Evolutionary conservation across 2,329 filamentous ascomycete species (phyloP).

Genomic region (Venturia carpophila): DNA sequence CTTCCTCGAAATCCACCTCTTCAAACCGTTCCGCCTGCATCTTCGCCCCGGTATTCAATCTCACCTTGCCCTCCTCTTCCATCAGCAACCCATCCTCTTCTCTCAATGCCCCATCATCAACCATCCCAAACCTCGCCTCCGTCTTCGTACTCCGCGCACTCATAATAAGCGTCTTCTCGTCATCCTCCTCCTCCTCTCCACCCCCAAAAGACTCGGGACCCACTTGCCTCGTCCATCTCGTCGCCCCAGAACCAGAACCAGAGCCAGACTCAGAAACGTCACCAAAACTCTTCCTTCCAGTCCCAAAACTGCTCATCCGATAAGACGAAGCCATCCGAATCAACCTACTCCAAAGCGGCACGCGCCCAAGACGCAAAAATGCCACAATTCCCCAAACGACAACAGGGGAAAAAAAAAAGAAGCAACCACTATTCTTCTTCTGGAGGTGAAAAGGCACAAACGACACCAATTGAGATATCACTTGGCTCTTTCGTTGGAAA

Average conservation of each 20-base stretch:
- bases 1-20: slow-evolving; percentile 37
- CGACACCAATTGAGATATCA: too few species aligned
- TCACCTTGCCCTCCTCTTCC: neutral
- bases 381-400: too few species aligned
- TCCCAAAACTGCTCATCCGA: neutral
- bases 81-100: neutral
- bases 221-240: neutral
- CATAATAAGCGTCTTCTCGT: slow-evolving; percentile 22
- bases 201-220: neutral
- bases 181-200: slow-evolving; percentile 22
- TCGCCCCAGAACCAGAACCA: neutral
- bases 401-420: too few species aligned
- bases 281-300: neutral
- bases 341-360: too few species aligned
- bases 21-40: slow-evolving; percentile 17
- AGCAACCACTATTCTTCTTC: too few species aligned
- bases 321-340: neutral
- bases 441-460: too few species aligned
- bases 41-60: neutral
- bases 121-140: neutral
- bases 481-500: too few species aligned
- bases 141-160: slow-evolving; percentile 20
- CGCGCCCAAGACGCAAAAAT: too few species aligned
- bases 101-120: neutral
- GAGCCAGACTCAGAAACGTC: neutral